Percentiles rank a stretch among this genome's conserved stretches.
Evolutionary conservation across 768 basidiomycete genomes (phyloP).

Genomic region (Mycena metata): DNA sequence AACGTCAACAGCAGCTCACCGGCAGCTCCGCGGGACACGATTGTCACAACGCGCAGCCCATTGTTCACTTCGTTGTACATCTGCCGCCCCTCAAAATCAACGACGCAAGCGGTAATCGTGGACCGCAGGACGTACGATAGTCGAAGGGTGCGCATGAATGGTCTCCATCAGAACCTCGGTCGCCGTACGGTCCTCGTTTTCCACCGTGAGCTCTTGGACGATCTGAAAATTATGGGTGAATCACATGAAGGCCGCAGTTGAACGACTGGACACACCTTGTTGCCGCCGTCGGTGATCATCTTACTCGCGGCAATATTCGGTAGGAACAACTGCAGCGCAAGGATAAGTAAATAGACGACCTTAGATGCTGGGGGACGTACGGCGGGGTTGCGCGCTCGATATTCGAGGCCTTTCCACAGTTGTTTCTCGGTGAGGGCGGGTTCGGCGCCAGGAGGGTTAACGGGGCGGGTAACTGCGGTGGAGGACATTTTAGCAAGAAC

Average conservation of each 20-base stretch:
- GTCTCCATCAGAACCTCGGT: constrained; percentile 14
- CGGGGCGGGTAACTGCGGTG: constrained; percentile 10
- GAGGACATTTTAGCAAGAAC: no score
- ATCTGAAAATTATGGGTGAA: constrained; percentile 19
- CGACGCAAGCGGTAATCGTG: constrained; percentile 10
- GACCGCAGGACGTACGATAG: constrained; percentile 23
- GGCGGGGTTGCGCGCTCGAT: constrained; percentile 13
- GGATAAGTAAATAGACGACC: constrained; percentile 9
- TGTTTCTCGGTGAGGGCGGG: constrained; percentile 27
- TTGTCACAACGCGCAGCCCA: constrained; percentile 15
- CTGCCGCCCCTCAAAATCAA: constrained; percentile 15
- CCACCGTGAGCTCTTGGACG: constrained; percentile 22
- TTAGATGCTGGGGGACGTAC: constrained; percentile 20
- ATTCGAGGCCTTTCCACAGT: constrained; percentile 25
- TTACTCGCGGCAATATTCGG: constrained; percentile 23
- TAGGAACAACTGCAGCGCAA: constrained; percentile 15
- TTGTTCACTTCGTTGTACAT: constrained; percentile 22
- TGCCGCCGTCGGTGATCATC: constrained; percentile 19
- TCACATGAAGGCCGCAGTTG: constrained; percentile 10
- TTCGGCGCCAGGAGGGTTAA: constrained; percentile 17
- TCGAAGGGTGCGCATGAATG: constrained; percentile 7
- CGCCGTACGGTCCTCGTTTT: constrained; percentile 16
- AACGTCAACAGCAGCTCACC: constrained; percentile 24
- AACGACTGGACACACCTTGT: constrained; percentile 23
- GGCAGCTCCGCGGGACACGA: constrained; percentile 17